Evolutionary conservation across 768 basidiomycete species (phyloP), one percentile per base, ranked within the genome.

Genomic region (Suillus clintonianus): DNA sequence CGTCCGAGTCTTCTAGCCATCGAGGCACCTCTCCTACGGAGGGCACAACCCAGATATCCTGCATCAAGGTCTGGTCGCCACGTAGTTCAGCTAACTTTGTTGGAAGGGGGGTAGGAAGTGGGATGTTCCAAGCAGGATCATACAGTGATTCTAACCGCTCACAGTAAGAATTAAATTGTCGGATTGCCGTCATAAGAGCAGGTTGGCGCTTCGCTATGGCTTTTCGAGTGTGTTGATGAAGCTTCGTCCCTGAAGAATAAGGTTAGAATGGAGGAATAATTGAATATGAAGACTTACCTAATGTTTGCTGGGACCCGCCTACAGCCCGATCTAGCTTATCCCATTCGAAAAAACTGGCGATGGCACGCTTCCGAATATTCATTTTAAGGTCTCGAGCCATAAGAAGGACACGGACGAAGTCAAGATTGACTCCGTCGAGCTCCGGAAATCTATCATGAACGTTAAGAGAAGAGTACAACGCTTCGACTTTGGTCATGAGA

Each of bases 11-110:
- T 34, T 73, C 65, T 0, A 80, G 68, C 80, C 81, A 82, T 14
- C 56, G 61, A 10, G 72, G 77, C 0, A 67, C 51, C 10, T 62
- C 54, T 1, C 22, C 61, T 0, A 48, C 30, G 4, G 69, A 55
- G 0, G 68, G 69, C 0, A 63, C 65, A 3, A 79, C 75, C 78
- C 78, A 80, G 0, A 80, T 69, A 59, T 80, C 78, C 42, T 80
- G 72, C 72, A 80, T 73, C 0, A 83, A 66, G 0, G 50, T 61
- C 0, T 74, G 54, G n/a, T 71, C 50, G 2, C 59, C 51, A 2
- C 59, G 42, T 1, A 73, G 64, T 2, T 63, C 57, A 3, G 61
- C 58, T 0, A 83, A 60, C 27, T 77, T 68, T 0, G 70, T 76
- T 0, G 76, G 77, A 0, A 81, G 73, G 0, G 70, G 73, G 0